These are phyloP conservation scores for Solanum raphanifolium DNA, from an alignment of 257 asterid species.

Conservation along the genomic window DNA sequence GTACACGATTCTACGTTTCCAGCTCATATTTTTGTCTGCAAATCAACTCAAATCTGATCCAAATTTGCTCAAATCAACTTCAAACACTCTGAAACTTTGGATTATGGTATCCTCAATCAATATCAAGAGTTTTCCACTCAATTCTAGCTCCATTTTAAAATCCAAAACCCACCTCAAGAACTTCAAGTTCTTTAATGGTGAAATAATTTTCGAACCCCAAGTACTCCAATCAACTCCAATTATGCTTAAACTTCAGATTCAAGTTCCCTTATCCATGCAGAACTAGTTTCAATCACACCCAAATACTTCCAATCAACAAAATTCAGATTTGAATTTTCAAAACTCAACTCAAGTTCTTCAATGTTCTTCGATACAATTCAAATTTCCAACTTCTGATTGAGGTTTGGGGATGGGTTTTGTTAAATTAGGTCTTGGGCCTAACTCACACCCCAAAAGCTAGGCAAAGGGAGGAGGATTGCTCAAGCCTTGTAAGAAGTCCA, in stretches of 20 bases:
- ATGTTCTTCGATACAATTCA: not conserved
- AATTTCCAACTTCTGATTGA: not conserved
- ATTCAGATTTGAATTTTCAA: not conserved
- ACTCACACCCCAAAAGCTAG: not conserved
- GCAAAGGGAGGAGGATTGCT: not conserved
- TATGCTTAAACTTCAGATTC: not conserved
- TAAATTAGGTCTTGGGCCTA: not conserved
- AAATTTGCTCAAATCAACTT: not conserved
- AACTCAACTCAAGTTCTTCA: not conserved
- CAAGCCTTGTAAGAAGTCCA: not conserved
- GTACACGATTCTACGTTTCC: not conserved
- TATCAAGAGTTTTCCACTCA: not conserved
- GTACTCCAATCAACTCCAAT: not conserved
- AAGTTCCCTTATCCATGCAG: not conserved
- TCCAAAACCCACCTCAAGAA: not conserved
- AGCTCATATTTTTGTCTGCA: not conserved
- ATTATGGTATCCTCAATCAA: not conserved
- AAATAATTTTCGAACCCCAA: not conserved
- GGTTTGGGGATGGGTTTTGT: not conserved
- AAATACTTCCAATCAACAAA: not conserved
- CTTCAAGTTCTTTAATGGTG: not conserved
- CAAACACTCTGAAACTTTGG: not conserved
- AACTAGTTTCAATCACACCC: not conserved
- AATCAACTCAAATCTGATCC: not conserved
- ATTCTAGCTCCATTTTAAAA: not conserved